These are phyloP conservation scores for Wickerhamiella kurtzmanii DNA, from an alignment of 805 yeast species.

Conservation along the genomic window DNA sequence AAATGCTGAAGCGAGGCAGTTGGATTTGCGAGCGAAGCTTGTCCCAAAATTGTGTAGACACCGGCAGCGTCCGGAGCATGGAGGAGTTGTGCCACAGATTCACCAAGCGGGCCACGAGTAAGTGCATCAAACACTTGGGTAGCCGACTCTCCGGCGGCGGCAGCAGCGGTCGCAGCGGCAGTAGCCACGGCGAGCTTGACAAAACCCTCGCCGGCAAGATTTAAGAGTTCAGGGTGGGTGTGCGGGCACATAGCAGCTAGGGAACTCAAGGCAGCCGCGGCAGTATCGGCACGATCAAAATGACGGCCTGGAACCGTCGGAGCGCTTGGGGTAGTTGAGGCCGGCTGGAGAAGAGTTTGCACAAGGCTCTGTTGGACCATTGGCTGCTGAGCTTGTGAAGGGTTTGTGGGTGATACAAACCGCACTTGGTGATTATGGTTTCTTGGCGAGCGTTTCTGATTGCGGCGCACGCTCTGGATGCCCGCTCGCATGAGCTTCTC, in stretches of 20 bases:
- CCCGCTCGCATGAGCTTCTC: conserved; percentile 88
- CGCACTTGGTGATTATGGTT: conserved; percentile 4
- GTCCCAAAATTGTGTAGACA: background rate
- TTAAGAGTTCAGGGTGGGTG: background rate
- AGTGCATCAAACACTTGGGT: background rate
- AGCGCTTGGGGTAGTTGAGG: too few species aligned
- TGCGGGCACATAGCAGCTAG: background rate
- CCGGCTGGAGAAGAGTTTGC: background rate
- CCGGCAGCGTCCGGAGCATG: background rate
- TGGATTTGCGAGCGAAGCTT: background rate
- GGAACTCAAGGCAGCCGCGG: background rate
- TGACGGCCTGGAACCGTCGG: too few species aligned
- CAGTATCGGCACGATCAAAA: background rate
- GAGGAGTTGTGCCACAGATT: background rate
- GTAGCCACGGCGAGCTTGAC: conserved; percentile 12
- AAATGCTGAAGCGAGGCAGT: background rate
- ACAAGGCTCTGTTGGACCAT: background rate
- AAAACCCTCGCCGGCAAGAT: background rate
- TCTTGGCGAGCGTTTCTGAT: conserved; percentile 32
- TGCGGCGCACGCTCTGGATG: conserved; percentile 81
- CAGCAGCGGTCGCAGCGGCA: conserved; percentile 12
- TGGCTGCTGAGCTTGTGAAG: background rate
- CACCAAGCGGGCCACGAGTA: background rate
- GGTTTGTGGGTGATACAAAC: background rate
- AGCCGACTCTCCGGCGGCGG: background rate